Base-by-base conservation (phyloP, 1,139 yeast genomes). In the Candida buenavistaensis region DNA sequence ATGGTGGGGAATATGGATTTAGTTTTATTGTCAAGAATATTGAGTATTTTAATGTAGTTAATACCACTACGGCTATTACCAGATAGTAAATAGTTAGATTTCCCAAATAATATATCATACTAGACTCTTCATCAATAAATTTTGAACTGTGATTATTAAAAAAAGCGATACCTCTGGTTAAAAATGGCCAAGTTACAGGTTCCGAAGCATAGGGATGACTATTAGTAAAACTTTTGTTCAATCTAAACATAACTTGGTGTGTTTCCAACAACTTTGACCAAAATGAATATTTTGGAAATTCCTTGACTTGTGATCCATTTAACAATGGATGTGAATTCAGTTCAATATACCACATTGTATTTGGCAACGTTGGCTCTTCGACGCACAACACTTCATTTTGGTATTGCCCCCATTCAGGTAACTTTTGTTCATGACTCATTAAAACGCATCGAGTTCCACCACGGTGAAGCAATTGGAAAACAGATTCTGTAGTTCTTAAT, bases 381-480 rank as follows among this genome's bases (percentile, higher is more conserved):
- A 84, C 72, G 57, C 96, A 88, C 14, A 83, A 59, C 2, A 86
- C 87, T 59, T 88, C 96, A 54, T 80, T 80, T 49, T 84, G 94
- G 22, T 68, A 65, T 43, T 67, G 68, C 0, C 80, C 94, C 88
- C 89, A 82, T 1, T 66, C 68, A 3, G 94, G 94, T 26, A 87
- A 62, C 45, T 64, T 71, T 6, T 68, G 68, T 22, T 71, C 72
- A 50, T 86, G 94, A 6, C 84, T 74, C 43, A 84, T 55, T 32
- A 87, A 52, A 13, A 67, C 65, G 55, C 96, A 87, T 16, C 64
- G 62, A 10, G 78, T 74, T 15, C 80, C 78, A 15, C 80, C 78
- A n/a, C 64, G 60, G 52, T 82, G 88, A 26, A 65, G 57, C 13
- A 88, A 56, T 47, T 76, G 79, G 51, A 87, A 78, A 2, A 78